Conservation (phyloP, 2,329 filamentous ascomycete genomes). For the Capronia coronata region DNA sequence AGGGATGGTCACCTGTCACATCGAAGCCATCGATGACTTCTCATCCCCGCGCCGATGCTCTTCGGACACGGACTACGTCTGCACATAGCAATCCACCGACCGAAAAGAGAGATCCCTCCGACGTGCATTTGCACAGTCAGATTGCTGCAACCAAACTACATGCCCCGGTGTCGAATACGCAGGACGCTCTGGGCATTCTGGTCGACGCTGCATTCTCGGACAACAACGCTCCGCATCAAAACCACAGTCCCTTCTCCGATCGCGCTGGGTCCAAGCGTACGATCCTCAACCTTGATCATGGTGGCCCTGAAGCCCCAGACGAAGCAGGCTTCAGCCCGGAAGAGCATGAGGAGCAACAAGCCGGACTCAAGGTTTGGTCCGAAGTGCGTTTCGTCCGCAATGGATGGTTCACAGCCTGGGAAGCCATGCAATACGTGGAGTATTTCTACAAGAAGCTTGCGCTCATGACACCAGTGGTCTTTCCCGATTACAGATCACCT, state of each 20-base stretch:
- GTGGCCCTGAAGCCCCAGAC: slow-evolving; percentile 30
- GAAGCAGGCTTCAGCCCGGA: slow-evolving; percentile 14
- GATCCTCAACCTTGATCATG: slow-evolving; percentile 15
- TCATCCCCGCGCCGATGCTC: slow-evolving; percentile 13
- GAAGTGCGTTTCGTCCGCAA: slow-evolving; percentile 91
- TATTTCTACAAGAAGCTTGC: slow-evolving; percentile 93
- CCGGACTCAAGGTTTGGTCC: slow-evolving; percentile 80
- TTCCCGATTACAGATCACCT: slow-evolving; percentile 82
- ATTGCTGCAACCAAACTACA: slow-evolving; percentile 19
- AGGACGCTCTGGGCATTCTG: slow-evolving; percentile 20
- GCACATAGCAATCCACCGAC: neutral
- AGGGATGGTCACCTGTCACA: slow-evolving; percentile 13
- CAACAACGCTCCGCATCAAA: slow-evolving; percentile 11
- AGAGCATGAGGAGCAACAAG: slow-evolving; percentile 41
- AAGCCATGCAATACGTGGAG: slow-evolving; percentile 88
- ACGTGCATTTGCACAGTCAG: slow-evolving; percentile 20
- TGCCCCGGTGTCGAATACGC: slow-evolving; percentile 17
- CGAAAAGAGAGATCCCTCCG: slow-evolving; percentile 4
- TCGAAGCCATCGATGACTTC: slow-evolving; percentile 13
- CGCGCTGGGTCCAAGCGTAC: slow-evolving; percentile 16
- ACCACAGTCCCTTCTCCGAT: slow-evolving; percentile 20
- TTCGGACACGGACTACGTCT: neutral
- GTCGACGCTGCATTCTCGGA: slow-evolving; percentile 22
- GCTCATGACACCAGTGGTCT: slow-evolving; percentile 86
- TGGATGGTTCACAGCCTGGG: slow-evolving; percentile 90